A percentile compares a stretch with the other conserved stretches of the same genome.
Conservation (phyloP, 345 rosid species). For the Eucalyptus globulus region DNA sequence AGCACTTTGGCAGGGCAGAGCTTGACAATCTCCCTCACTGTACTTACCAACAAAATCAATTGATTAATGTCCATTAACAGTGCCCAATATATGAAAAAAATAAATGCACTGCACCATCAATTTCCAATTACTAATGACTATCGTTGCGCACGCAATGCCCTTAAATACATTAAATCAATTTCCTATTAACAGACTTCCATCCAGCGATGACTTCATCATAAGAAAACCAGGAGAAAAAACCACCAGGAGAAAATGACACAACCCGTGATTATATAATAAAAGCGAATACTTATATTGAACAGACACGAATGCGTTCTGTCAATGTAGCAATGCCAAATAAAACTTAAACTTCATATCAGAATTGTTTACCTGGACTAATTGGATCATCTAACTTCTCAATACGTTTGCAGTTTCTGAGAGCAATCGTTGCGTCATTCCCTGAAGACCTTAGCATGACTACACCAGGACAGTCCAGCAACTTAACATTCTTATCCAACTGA, state of each 20-base stretch:
- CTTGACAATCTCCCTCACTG: slow-evolving; percentile 91
- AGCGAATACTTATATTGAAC: neutral
- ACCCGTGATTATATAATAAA: neutral
- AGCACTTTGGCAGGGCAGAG: slow-evolving; percentile 51
- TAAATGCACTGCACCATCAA: neutral
- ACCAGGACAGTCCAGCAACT: slow-evolving; percentile 93
- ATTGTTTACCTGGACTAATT: slow-evolving; percentile 63
- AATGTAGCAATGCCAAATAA: neutral
- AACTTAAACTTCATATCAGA: neutral
- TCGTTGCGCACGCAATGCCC: neutral
- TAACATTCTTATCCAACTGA: slow-evolving; percentile 85
- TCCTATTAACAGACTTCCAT: neutral
- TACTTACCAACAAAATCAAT: neutral
- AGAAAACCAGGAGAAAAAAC: neutral
- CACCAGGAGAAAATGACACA: neutral
- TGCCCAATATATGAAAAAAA: neutral
- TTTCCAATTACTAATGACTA: neutral
- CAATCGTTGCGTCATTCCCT: slow-evolving; percentile 57
- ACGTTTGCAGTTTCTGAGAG: slow-evolving; percentile 92
- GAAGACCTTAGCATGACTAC: slow-evolving; percentile 86
- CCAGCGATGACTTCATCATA: neutral
- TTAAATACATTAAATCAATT: neutral
- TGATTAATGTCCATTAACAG: neutral
- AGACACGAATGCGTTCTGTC: neutral
- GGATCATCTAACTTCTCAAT: slow-evolving; percentile 97